Percentiles rank a stretch among this genome's conserved stretches.
These are phyloP conservation scores for Dioscorea zingiberensis DNA, from an alignment of 106 monocot species.

Conservation along the genomic window DNA sequence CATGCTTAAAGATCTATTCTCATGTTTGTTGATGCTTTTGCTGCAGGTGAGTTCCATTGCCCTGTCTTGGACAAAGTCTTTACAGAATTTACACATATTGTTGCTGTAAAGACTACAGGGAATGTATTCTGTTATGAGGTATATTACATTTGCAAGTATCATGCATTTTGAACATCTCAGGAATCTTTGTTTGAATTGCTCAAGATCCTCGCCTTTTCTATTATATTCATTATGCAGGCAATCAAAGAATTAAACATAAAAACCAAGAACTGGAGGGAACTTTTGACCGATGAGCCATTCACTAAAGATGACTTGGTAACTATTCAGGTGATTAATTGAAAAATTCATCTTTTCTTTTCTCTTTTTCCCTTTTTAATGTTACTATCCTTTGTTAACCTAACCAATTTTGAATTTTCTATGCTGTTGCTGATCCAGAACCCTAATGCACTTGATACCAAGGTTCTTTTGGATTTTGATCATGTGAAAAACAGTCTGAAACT, in stretches of 20 bases:
- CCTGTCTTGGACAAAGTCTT: conserved; percentile 98
- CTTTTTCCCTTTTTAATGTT: no score
- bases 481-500: conserved; percentile 77
- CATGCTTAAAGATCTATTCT: neutral
- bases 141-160: neutral
- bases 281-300: conserved; percentile 94
- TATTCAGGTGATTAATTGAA: conserved; percentile 55
- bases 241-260: conserved; percentile 95
- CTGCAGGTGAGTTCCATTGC: conserved; percentile 85
- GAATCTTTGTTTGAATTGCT: neutral
- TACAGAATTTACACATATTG: conserved; percentile 94
- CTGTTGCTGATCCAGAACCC: conserved; percentile 59
- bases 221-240: conserved; percentile 46
- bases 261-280: conserved; percentile 91
- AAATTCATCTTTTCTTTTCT: neutral
- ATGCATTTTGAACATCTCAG: neutral
- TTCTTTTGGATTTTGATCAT: conserved; percentile 91
- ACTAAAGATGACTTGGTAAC: conserved; percentile 88
- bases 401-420: conserved; percentile 1
- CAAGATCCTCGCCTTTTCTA: neutral
- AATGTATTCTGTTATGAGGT: conserved; percentile 99
- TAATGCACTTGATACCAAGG: conserved; percentile 86
- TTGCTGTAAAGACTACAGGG: conserved; percentile 93
- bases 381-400: no score
- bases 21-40: neutral